Evolutionary conservation across 495 filamentous ascomycete species (phyloP).

Genomic region (Aspergillus ostianus): DNA sequence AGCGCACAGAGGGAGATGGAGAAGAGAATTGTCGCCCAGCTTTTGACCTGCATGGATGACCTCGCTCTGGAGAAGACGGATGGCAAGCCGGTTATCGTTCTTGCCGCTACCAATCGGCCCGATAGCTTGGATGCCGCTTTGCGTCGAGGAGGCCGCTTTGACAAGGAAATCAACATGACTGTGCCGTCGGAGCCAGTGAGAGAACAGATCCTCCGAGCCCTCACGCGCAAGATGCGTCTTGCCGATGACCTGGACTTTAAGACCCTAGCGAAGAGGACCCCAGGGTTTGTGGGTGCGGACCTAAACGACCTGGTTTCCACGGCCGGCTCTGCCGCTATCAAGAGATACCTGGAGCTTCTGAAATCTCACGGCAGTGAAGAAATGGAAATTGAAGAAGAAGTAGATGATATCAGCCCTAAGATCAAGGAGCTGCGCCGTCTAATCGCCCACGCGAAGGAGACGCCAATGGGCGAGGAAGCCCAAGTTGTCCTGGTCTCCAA

Average conservation of each 20-base stretch:
- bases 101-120: slow-evolving; percentile 91
- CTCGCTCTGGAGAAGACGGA: slow-evolving; percentile 77
- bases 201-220: slow-evolving; percentile 77
- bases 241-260: slow-evolving; percentile 73
- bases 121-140: slow-evolving; percentile 88
- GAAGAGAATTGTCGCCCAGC: slow-evolving; percentile 89
- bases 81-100: slow-evolving; percentile 87
- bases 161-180: slow-evolving; percentile 92
- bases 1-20: slow-evolving; percentile 97
- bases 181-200: slow-evolving; percentile 83
- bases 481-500: slow-evolving; percentile 52
- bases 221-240: slow-evolving; percentile 68
- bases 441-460: slow-evolving; percentile 51
- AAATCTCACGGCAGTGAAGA: slow-evolving; percentile 50
- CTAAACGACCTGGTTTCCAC: slow-evolving; percentile 77
- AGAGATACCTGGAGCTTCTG: slow-evolving; percentile 53
- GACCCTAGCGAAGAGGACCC: slow-evolving; percentile 81
- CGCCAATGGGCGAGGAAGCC: slow-evolving; percentile 42
- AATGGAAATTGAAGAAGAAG: slow-evolving; percentile 51
- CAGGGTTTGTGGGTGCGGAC: slow-evolving; percentile 96
- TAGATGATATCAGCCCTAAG: slow-evolving; percentile 37
- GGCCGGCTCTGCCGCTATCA: slow-evolving; percentile 64
- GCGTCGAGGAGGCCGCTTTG: slow-evolving; percentile 81
- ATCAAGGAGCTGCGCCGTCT: slow-evolving; percentile 53
- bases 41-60: slow-evolving; percentile 85